Percentiles rank a stretch among this genome's conserved stretches.
Conservation (phyloP, 2,329 filamentous ascomycete genomes). For the Xylariales sp. region DNA sequence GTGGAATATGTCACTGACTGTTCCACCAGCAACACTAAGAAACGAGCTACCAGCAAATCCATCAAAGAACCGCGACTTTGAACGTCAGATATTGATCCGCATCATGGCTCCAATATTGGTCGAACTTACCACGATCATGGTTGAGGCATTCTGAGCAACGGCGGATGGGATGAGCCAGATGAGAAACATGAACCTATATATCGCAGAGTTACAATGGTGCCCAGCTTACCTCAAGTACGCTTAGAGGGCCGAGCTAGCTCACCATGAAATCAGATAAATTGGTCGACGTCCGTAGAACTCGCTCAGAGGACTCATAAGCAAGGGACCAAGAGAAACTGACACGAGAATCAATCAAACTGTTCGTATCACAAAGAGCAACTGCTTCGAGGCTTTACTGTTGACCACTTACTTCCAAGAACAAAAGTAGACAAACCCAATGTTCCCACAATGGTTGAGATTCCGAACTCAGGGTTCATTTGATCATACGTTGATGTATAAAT, state of each 20-base stretch:
- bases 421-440: constrained; percentile 80
- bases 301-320: constrained; percentile 59
- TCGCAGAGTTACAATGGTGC: too few species aligned
- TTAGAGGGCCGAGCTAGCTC: too few species aligned
- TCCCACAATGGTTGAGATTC: constrained; percentile 65
- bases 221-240: too few species aligned
- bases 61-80: constrained; percentile 71
- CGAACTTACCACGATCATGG: constrained; percentile 58
- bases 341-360: too few species aligned
- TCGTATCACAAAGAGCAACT: too few species aligned
- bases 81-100: too few species aligned
- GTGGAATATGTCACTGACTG: constrained; percentile 75
- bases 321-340: constrained; percentile 51
- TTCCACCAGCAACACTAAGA: constrained; percentile 74
- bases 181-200: constrained; percentile 57
- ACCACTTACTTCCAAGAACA: constrained; percentile 66
- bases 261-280: constrained; percentile 73
- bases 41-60: constrained; percentile 68
- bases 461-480: constrained; percentile 73
- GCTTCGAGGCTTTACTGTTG: too few species aligned
- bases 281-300: constrained; percentile 80
- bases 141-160: constrained; percentile 75
- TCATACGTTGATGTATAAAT: constrained; percentile 81
- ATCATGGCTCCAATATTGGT: too few species aligned
- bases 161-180: constrained; percentile 81